phyloP scores from a whole-genome alignment of 257 asterid species.

The Lantana camara region DNA sequence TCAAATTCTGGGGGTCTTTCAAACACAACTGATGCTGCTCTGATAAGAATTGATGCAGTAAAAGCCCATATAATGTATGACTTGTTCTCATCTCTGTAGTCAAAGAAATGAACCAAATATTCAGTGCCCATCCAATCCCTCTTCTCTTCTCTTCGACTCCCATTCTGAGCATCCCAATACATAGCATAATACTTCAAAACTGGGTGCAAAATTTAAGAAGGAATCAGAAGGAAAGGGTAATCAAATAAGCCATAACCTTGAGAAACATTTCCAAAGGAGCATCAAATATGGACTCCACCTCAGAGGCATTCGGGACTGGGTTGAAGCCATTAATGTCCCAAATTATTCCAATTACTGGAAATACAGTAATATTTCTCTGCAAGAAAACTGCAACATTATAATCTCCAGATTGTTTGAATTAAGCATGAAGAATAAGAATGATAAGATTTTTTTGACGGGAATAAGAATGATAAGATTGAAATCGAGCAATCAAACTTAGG shows the following conservation, averaged over 20 bases:
- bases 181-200: neutral
- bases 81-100: conserved; percentile 37
- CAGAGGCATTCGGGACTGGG: conserved; percentile 48
- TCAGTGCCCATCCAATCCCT: conserved; percentile 55
- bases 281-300: conserved; percentile 65
- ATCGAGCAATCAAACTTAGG: neutral
- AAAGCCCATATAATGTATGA: conserved; percentile 62
- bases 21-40: conserved; percentile 57
- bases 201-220: too few relatives aligned
- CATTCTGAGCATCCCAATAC: conserved; percentile 42
- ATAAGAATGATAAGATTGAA: neutral
- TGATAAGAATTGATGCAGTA: conserved; percentile 65
- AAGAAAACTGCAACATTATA: conserved; percentile 1
- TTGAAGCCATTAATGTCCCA: conserved; percentile 41
- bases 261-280: conserved; percentile 76
- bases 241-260: conserved; percentile 45
- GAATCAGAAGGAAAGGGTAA: neutral
- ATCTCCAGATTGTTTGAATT: neutral
- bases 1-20: conserved; percentile 51
- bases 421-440: neutral
- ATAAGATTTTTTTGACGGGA: neutral
- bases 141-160: conserved; percentile 52
- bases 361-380: conserved; percentile 55
- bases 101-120: conserved; percentile 59
- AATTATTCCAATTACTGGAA: conserved; percentile 64